Conservation (phyloP, 2,329 filamentous ascomycete genomes). For the Epichloe coenophiala region DNA sequence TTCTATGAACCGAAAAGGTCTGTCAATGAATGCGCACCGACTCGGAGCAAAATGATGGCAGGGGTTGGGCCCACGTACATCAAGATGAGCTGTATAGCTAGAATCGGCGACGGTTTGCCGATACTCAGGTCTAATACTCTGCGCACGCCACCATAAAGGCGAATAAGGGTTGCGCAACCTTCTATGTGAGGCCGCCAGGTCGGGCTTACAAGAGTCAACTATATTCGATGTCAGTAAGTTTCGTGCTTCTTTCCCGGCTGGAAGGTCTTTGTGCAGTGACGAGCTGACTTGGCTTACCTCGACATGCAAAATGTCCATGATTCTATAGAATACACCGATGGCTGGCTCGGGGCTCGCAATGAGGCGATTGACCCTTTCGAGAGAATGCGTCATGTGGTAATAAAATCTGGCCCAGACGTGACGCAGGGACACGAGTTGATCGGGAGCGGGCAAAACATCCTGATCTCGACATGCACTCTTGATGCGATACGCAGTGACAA, state of each 20-base stretch:
- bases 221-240: not conserved
- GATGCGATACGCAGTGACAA: slow-evolving; percentile 3
- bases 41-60: not conserved
- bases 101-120: slow-evolving; percentile 2
- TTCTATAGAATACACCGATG: slow-evolving; percentile 3
- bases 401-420: slow-evolving; percentile 2
- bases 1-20: not conserved
- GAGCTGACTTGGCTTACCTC: not conserved
- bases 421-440: not conserved
- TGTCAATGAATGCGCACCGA: not conserved
- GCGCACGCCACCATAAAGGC: slow-evolving; percentile 1
- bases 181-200: slow-evolving; percentile 3
- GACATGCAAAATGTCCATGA: slow-evolving; percentile 4
- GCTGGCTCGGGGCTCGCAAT: not conserved
- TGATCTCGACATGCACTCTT: not conserved
- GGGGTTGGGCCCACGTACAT: not conserved
- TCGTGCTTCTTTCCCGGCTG: too few relatives aligned
- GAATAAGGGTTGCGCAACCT: slow-evolving; percentile 2
- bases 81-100: slow-evolving; percentile 4
- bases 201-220: slow-evolving; percentile 2
- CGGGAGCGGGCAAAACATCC: not conserved
- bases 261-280: not conserved
- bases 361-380: not conserved
- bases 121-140: slow-evolving; percentile 1
- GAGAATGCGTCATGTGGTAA: slow-evolving; percentile 3